Base-by-base conservation (phyloP, 805 yeast genomes). In the Zygoascus ofunaensis region DNA sequence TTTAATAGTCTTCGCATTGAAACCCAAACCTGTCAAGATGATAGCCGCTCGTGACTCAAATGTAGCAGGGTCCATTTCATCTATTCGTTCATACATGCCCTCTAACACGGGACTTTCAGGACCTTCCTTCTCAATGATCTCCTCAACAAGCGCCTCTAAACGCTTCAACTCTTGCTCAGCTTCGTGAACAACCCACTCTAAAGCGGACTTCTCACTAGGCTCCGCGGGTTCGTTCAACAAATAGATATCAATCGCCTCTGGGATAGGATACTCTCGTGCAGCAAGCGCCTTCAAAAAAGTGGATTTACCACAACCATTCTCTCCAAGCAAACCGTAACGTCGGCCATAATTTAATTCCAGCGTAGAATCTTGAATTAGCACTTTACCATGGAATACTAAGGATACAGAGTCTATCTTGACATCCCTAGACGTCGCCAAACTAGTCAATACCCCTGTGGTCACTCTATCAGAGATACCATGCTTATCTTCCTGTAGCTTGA, bases 291-390 rank as follows among this genome's bases (percentile, higher is more conserved):
- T 86, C 64, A 92, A 71, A 59, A 92, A 80, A 20, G 98, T 92
- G 39, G 97, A 87, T 70, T 92, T 92, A 72, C 98, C 98, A 72
- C 97, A 92, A 54, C 98, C 98, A 67, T 92, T 92, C 69, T 89
- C 97, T 61, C 98, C 98, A 61, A 92, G 75, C 50, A 92, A 74
- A 71, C 98, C 98, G 65, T 92, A 92, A 69, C 95, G 82, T 72
- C 97, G 83, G 64, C 97, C 98, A 66, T 80, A 90, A 71, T 92
- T 92, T 68, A 92, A 78, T 72, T 92, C 98, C 56, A 92, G 70
- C 40, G 73, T 74, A 34, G 97, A 82, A 68, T 92, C 97, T 69
- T 87, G 96, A 57, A 90, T 76, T 63, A 92, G 72, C 46, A 92
- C 97, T 64, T 89, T 90, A 71, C 98, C 98, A 68, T 92, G 98